These are phyloP conservation scores for Kockiozyma suomiensis DNA, from an alignment of 805 yeast genomes.

Conservation along the genomic window DNA sequence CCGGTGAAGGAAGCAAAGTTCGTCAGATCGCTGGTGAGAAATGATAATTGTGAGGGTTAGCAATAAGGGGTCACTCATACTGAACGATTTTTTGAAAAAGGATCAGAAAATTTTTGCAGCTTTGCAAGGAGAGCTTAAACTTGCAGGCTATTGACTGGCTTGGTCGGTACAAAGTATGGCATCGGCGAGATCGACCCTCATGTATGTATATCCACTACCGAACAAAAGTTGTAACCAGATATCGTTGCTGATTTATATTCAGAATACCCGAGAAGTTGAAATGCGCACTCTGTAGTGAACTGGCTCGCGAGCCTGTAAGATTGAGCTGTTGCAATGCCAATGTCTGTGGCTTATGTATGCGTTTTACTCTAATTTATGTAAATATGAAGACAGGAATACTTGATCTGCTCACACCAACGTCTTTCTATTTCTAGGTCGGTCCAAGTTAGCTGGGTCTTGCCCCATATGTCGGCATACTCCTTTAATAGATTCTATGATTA, in stretches of 20 bases:
- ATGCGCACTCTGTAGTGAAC: constrained; percentile 24
- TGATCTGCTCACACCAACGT: not conserved
- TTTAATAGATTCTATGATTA: constrained; percentile 9
- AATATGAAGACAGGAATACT: not conserved
- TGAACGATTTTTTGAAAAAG: too few relatives aligned
- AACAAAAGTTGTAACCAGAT: too few relatives aligned
- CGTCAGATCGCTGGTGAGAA: too few relatives aligned
- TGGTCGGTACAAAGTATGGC: not conserved
- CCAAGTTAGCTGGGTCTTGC: constrained; percentile 9
- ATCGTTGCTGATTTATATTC: not conserved
- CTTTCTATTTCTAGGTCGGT: constrained; percentile 17
- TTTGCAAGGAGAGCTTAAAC: too few relatives aligned
- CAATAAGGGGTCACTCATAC: too few relatives aligned
- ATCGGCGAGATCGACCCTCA: constrained; percentile 10
- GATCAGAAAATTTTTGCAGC: too few relatives aligned
- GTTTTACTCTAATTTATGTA: not conserved
- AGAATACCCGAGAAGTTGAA: constrained; percentile 32
- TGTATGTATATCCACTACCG: not conserved
- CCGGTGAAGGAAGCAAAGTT: not conserved
- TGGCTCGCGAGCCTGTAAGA: constrained; percentile 28
- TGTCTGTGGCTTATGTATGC: constrained; percentile 31
- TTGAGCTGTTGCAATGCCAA: constrained; percentile 28
- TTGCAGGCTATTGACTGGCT: too few relatives aligned
- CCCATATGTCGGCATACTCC: constrained; percentile 25
- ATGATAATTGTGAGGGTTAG: too few relatives aligned